A percentile compares a stretch with the other conserved stretches of the same genome.
Conservation (phyloP, 768 basidiomycete species). For the Lyophyllum shimeji region DNA sequence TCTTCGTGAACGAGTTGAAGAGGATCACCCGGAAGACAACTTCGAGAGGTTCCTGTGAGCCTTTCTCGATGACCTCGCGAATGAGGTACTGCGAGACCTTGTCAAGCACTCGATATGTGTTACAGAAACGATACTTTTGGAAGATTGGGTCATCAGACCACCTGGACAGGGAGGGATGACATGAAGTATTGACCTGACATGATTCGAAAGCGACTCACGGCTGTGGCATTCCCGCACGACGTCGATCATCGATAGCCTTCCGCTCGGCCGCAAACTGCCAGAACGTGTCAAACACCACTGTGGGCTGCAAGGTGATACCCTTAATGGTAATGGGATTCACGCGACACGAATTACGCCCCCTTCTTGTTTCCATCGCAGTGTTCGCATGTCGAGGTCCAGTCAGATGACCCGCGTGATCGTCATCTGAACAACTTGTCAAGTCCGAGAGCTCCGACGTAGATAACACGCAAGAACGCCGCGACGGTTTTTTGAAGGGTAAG, state of each 20-base stretch:
- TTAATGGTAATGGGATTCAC: slow-evolving; percentile 31
- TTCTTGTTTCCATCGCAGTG: too few relatives aligned
- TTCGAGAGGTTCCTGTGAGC: slow-evolving; percentile 58
- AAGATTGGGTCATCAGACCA: slow-evolving; percentile 73
- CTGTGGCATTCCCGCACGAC: slow-evolving; percentile 44
- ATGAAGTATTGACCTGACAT: slow-evolving; percentile 6
- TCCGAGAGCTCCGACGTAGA: neutral
- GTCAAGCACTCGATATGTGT: slow-evolving; percentile 74
- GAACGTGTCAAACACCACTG: slow-evolving; percentile 59
- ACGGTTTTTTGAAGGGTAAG: neutral
- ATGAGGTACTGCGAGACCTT: slow-evolving; percentile 70
- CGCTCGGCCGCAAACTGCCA: slow-evolving; percentile 60
- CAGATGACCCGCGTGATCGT: neutral
- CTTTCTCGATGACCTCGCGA: slow-evolving; percentile 66
- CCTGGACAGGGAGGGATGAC: slow-evolving; percentile 28
- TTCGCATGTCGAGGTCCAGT: neutral
- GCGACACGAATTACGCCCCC: neutral
- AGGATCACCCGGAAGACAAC: slow-evolving; percentile 69
- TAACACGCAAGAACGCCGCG: neutral
- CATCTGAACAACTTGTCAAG: slow-evolving; percentile 4
- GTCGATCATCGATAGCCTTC: slow-evolving; percentile 54
- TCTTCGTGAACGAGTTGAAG: slow-evolving; percentile 71
- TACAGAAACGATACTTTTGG: slow-evolving; percentile 60
- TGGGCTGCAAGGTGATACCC: slow-evolving; percentile 40
- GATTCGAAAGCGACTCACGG: slow-evolving; percentile 43